phyloP scores from a whole-genome alignment of 306 rosid genomes.

The Quercus mongolica region DNA sequence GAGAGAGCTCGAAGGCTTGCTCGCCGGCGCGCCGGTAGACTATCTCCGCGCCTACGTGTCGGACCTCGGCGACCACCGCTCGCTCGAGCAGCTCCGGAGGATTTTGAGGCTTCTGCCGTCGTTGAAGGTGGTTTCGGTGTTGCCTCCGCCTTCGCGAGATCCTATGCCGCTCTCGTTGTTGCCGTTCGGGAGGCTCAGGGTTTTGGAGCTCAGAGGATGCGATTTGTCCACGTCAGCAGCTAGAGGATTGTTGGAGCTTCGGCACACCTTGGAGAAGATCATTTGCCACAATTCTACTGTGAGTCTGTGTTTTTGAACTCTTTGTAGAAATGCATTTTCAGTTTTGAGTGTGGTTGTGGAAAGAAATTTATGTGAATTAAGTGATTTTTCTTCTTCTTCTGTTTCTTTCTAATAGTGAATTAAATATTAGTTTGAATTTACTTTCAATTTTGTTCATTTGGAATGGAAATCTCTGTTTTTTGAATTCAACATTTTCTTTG shows the following conservation, averaged over 20 bases:
- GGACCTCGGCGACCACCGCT: slow-evolving; percentile 99
- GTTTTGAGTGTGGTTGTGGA: neutral
- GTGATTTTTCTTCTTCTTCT: neutral
- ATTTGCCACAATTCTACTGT: slow-evolving; percentile 94
- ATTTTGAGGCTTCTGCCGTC: slow-evolving; percentile 81
- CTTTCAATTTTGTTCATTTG: neutral
- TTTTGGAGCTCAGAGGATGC: slow-evolving; percentile 90
- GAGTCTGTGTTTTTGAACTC: slow-evolving; percentile 22
- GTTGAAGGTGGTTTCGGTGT: slow-evolving; percentile 79
- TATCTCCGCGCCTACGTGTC: slow-evolving; percentile 89
- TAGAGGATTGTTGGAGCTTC: slow-evolving; percentile 74
- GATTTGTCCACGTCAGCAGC: slow-evolving; percentile 96
- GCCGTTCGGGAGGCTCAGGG: slow-evolving; percentile 71
- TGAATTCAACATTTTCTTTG: neutral
- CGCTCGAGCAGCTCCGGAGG: slow-evolving; percentile 91
- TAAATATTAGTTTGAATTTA: neutral
- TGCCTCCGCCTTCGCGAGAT: slow-evolving; percentile 62
- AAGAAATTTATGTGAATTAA: neutral
- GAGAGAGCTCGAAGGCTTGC: slow-evolving; percentile 76
- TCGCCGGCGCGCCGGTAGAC: slow-evolving; percentile 86
- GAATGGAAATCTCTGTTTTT: neutral
- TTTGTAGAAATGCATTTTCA: neutral
- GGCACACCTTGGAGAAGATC: slow-evolving; percentile 90
- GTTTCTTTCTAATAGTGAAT: neutral
- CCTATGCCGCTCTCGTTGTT: slow-evolving; percentile 87